Conservation (phyloP, 495 filamentous ascomycete genomes). For the Lepraria neglecta region DNA sequence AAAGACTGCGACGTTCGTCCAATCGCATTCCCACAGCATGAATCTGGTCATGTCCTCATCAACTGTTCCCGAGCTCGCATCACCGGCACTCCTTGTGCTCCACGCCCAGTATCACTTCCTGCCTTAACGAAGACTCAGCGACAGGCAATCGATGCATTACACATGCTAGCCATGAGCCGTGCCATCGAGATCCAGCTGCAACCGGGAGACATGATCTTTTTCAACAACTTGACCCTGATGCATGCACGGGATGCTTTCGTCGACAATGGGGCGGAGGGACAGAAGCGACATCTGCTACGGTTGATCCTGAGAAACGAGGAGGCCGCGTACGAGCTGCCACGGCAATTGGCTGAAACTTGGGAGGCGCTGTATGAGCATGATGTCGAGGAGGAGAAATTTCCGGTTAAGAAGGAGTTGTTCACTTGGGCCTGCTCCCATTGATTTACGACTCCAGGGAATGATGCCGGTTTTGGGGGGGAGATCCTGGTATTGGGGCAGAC, state of each 20-base stretch:
- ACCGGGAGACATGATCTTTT: slow-evolving; percentile 18
- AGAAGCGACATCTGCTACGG: slow-evolving; percentile 13
- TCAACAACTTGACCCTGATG: slow-evolving; percentile 17
- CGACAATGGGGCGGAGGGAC: not conserved
- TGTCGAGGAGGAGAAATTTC: slow-evolving; percentile 8
- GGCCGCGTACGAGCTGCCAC: slow-evolving; percentile 7
- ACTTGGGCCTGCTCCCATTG: slow-evolving; percentile 11
- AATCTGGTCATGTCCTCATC: slow-evolving; percentile 1
- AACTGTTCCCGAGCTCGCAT: slow-evolving; percentile 17
- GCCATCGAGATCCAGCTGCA: slow-evolving; percentile 8
- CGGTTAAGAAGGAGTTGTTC: slow-evolving; percentile 15
- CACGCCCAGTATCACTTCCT: slow-evolving; percentile 3
- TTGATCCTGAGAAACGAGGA: slow-evolving; percentile 12
- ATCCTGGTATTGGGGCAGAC: not conserved
- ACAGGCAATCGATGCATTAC: slow-evolving; percentile 14
- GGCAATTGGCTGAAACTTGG: slow-evolving; percentile 12
- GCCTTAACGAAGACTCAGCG: slow-evolving; percentile 7
- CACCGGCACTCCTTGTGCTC: slow-evolving; percentile 12
- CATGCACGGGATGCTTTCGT: slow-evolving; percentile 16
- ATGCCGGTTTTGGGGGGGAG: no score
- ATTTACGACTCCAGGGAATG: not conserved
- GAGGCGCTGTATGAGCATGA: slow-evolving; percentile 13
- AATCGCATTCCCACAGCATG: slow-evolving; percentile 8
- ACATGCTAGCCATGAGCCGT: not conserved
- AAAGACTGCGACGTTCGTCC: slow-evolving; percentile 3